phyloP scores from a whole-genome alignment of 1,284 basidiomycete genomes.

The Puccinia sorghi region DNA sequence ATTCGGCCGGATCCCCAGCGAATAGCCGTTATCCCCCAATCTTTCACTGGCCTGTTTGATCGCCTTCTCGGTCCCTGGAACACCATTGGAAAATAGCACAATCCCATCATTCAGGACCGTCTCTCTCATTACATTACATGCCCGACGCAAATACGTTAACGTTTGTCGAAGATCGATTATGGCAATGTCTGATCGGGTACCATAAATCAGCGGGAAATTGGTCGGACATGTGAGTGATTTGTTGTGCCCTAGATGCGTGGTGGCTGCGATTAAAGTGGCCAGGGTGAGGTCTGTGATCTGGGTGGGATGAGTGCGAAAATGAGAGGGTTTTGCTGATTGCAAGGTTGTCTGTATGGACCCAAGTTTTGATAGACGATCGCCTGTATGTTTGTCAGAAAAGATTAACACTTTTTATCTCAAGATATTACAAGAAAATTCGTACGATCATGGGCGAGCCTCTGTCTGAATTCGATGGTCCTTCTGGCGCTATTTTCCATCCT shows the following conservation, averaged over 20 bases:
- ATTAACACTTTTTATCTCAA: neutral
- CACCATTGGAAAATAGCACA: conserved; percentile 67
- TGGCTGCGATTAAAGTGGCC: conserved; percentile 85
- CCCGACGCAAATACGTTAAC: conserved; percentile 83
- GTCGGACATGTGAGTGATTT: conserved; percentile 78
- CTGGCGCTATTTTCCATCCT: conserved; percentile 8
- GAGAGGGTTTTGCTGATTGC: conserved; percentile 72
- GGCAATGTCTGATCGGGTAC: conserved; percentile 81
- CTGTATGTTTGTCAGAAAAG: conserved; percentile 59
- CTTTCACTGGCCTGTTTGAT: conserved; percentile 79
- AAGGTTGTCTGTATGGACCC: conserved; percentile 75
- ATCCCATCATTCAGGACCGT: conserved; percentile 79
- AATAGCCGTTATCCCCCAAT: conserved; percentile 72
- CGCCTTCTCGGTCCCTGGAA: conserved; percentile 56
- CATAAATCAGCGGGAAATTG: conserved; percentile 91
- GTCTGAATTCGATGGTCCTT: conserved; percentile 16
- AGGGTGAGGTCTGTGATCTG: conserved; percentile 70
- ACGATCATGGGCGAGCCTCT: conserved; percentile 24
- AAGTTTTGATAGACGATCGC: conserved; percentile 68
- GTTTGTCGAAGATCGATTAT: conserved; percentile 96
- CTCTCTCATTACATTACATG: conserved; percentile 80
- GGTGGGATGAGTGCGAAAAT: conserved; percentile 69
- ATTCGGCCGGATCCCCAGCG: conserved; percentile 67
- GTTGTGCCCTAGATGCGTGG: conserved; percentile 90
- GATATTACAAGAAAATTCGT: neutral